These are phyloP conservation scores for Colletotrichum spaethianum DNA, from an alignment of 2,329 filamentous ascomycete species.

Conservation along the genomic window DNA sequence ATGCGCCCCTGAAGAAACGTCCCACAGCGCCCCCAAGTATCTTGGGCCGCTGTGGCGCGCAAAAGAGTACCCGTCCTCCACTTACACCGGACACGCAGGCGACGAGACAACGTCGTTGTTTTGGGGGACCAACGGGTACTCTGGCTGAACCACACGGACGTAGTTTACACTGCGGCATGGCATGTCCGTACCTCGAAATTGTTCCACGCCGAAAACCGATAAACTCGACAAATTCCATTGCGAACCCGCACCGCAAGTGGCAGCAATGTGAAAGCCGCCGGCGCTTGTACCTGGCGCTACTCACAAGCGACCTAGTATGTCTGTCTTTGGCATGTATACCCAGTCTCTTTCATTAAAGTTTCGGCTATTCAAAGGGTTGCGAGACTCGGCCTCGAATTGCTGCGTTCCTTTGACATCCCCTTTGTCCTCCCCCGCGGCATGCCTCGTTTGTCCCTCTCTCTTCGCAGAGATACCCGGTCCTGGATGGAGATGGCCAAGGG, in stretches of 20 bases:
- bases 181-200: background rate
- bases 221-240: background rate
- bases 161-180: too few relatives aligned
- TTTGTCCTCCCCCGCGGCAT: background rate
- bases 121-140: background rate
- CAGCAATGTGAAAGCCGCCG: background rate
- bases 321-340: background rate
- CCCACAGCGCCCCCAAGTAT: background rate
- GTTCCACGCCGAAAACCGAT: background rate
- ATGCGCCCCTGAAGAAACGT: slow-evolving; percentile 20
- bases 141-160: background rate
- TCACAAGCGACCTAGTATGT: background rate
- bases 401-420: background rate
- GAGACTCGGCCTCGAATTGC: background rate
- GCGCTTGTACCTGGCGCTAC: slow-evolving; percentile 36
- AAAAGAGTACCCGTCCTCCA: background rate
- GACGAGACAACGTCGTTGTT: background rate
- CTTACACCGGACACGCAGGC: background rate
- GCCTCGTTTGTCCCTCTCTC: background rate
- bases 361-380: background rate
- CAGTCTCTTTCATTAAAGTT: slow-evolving; percentile 10
- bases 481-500: background rate
- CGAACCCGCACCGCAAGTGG: background rate
- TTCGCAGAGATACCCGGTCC: background rate
- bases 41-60: background rate